A percentile compares a stretch with the other conserved stretches of the same genome.
phyloP scores from a whole-genome alignment of 2,329 filamentous ascomycete genomes.

The Talaromyces sp. region DNA sequence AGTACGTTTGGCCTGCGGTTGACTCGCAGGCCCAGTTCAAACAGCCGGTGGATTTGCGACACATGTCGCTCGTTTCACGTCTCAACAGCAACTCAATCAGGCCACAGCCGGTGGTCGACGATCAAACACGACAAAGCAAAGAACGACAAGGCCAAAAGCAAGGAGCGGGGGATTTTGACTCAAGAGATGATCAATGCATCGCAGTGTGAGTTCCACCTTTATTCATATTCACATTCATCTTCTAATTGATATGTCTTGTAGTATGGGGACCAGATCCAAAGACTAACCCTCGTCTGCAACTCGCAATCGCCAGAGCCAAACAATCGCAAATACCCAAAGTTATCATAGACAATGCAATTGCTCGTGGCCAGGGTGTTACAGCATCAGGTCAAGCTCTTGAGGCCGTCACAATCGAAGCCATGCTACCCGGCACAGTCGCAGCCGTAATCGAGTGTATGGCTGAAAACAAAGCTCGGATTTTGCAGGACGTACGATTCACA shows the following conservation, averaged over 20 bases:
- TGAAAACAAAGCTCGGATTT: constrained; percentile 69
- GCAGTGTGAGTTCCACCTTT: constrained; percentile 54
- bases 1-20: constrained; percentile 26
- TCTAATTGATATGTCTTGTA: constrained; percentile 30
- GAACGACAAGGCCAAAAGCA: constrained; percentile 71
- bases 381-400: constrained; percentile 73
- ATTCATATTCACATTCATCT: background rate
- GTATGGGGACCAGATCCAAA: constrained; percentile 72
- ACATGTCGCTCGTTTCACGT: constrained; percentile 48
- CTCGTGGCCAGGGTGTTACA: constrained; percentile 81
- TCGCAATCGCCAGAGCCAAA: constrained; percentile 71
- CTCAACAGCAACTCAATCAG: constrained; percentile 51
- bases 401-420: constrained; percentile 70
- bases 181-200: constrained; percentile 72
- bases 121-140: constrained; percentile 93
- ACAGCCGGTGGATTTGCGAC: constrained; percentile 21
- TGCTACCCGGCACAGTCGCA: constrained; percentile 69
- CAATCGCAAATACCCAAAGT: constrained; percentile 81
- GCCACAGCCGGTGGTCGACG: constrained; percentile 92
- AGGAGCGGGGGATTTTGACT: constrained; percentile 63
- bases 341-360: constrained; percentile 78
- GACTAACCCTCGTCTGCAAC: constrained; percentile 71
- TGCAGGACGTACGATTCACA: constrained; percentile 67
- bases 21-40: constrained; percentile 19
- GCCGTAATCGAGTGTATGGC: constrained; percentile 82